Evolutionary conservation across 2,329 filamentous ascomycete genomes (phyloP), one percentile per base, ranked within the genome.

Genomic region (Juglanconis oblonga): DNA sequence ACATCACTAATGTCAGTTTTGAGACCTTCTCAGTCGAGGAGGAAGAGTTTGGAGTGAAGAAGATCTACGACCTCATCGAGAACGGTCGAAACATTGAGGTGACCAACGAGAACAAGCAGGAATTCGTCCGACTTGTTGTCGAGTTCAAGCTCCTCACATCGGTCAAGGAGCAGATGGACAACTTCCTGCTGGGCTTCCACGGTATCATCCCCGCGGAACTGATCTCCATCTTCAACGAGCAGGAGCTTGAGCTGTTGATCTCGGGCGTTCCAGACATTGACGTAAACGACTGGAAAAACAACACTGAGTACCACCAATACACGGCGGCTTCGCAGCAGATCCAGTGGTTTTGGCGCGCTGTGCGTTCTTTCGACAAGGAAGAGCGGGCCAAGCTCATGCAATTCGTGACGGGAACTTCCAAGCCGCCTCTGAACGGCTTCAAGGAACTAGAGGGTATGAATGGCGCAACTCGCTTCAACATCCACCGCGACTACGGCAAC

Each of bases 361-460:
- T 99, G 48, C 89, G 95, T 68, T 97, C 93, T 4, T 99, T 97
- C 71, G 96, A 98, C 79, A 98, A 98, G 78, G 96, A 99, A 78
- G 96, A 99, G 78, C 91, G 92, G 62, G 95, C 95, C 68, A 99
- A 99, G 77, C 80, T 99, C 64, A 83, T 99, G 49, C 95, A 99
- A 71, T 99, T 99, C 73, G 95, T 99, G 66, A 99, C 96, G 1
- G 95, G 95, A 73, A 99, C 95, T n/a, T 96, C 91, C 74, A 99
- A 99, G 78, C 96, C 99, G 51, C 95, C 95, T 45, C 87, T 99
- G 53, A 99, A 99, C 68, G 95, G 95, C 11, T 99, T 99, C 83
- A 97, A 97, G 78, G 95, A 99, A 75, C 85, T 99, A 6, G 96
- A 99, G 78, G 95, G 95, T 66, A 99, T 99, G 95, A 98, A 99